Conservation (phyloP, 2,329 filamentous ascomycete species). For the Alternaria arbusti region DNA sequence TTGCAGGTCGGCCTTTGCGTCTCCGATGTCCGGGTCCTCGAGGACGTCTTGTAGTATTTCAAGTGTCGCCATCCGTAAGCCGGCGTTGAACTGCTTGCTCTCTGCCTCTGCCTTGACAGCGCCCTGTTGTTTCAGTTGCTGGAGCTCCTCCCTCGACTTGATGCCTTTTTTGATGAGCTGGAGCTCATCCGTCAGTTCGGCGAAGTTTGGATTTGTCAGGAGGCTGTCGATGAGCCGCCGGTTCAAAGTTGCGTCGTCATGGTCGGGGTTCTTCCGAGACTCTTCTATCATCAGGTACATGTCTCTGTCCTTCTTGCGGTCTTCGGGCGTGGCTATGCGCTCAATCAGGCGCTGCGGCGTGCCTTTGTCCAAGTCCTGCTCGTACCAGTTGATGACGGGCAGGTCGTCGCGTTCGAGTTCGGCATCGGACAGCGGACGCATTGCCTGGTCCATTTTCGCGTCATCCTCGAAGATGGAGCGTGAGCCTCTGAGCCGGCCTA, state of each 20-base stretch:
- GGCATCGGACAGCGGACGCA: slow-evolving; percentile 24
- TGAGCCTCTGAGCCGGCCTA: slow-evolving; percentile 5
- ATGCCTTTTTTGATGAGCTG: slow-evolving; percentile 34
- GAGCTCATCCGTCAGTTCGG: slow-evolving; percentile 34
- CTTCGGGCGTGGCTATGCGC: slow-evolving; percentile 31
- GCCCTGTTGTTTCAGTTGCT: slow-evolving; percentile 13
- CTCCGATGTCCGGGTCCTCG: slow-evolving; percentile 36
- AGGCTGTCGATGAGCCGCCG: slow-evolving; percentile 35
- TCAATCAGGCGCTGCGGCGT: slow-evolving; percentile 31
- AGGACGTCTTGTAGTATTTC: slow-evolving; percentile 33
- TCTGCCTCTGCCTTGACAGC: slow-evolving; percentile 20
- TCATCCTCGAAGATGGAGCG: slow-evolving; percentile 8
- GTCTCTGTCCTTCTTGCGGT: slow-evolving; percentile 30
- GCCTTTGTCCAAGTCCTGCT: slow-evolving; percentile 35
- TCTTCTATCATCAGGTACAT: slow-evolving; percentile 33
- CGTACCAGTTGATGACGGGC: slow-evolving; percentile 35
- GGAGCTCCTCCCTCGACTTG: slow-evolving; percentile 24
- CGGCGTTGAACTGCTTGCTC: slow-evolving; percentile 21
- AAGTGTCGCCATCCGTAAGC: slow-evolving; percentile 25
- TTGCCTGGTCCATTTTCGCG: slow-evolving; percentile 10
- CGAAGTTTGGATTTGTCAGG: slow-evolving; percentile 39
- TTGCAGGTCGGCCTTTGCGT: slow-evolving; percentile 28
- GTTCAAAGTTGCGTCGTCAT: slow-evolving; percentile 36
- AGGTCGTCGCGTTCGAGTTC: slow-evolving; percentile 30
- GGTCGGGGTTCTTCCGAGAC: slow-evolving; percentile 32